Percentiles rank a stretch among this genome's conserved stretches.
These are phyloP conservation scores for Knoxdaviesia capensis DNA, from an alignment of 2,329 filamentous ascomycete species.

Conservation along the genomic window DNA sequence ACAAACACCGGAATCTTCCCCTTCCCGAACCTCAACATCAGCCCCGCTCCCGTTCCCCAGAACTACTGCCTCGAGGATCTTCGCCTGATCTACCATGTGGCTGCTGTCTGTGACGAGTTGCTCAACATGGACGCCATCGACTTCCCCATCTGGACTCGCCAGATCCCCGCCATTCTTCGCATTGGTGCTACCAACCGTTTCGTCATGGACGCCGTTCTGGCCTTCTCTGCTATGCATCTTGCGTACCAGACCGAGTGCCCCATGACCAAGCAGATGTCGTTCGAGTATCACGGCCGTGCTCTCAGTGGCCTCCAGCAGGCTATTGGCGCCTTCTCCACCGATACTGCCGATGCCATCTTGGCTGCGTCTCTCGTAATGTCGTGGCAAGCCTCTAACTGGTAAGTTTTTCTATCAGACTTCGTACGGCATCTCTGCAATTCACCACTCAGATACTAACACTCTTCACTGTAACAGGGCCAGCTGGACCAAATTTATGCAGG, in stretches of 20 bases:
- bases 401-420: slow-evolving; percentile 15
- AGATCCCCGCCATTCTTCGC: slow-evolving; percentile 62
- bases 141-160: slow-evolving; percentile 81
- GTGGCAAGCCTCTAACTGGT: slow-evolving; percentile 96
- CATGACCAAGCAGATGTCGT: slow-evolving; percentile 71
- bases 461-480: slow-evolving; percentile 42
- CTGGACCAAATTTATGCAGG: slow-evolving; percentile 86
- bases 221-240: slow-evolving; percentile 87
- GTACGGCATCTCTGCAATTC: background rate
- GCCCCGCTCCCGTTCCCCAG: slow-evolving; percentile 52
- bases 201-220: slow-evolving; percentile 84
- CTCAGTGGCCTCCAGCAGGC: slow-evolving; percentile 76
- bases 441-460: slow-evolving; percentile 11
- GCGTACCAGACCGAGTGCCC: slow-evolving; percentile 74
- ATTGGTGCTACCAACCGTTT: slow-evolving; percentile 68
- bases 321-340: slow-evolving; percentile 64
- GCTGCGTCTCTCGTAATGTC: slow-evolving; percentile 81
- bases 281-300: slow-evolving; percentile 71
- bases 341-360: slow-evolving; percentile 78
- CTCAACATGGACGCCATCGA: slow-evolving; percentile 56
- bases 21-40: slow-evolving; percentile 62
- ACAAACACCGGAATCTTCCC: slow-evolving; percentile 67
- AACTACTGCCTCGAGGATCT: slow-evolving; percentile 59
- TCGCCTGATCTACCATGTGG: slow-evolving; percentile 77
- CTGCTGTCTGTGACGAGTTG: slow-evolving; percentile 68